Conservation (phyloP, 2,329 filamentous ascomycete species). For the Neonectria coccinea region DNA sequence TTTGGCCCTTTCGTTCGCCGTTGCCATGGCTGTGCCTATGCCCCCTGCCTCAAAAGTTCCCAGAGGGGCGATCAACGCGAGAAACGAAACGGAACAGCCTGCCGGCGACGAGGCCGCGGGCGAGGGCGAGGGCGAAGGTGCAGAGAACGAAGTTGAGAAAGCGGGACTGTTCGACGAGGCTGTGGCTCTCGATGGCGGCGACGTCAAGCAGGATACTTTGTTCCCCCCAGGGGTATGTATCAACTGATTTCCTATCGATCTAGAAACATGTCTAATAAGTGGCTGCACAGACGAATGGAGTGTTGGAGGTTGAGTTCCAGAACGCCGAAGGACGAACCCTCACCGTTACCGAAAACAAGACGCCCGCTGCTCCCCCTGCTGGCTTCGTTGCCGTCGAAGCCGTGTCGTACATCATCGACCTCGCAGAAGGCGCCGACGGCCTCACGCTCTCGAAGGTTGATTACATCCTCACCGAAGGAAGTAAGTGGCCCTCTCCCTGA, state of each 20-base stretch:
- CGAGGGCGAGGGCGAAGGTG: conserved; percentile 23
- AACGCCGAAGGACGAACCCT: conserved; percentile 51
- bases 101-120: background rate
- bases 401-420: conserved; percentile 50
- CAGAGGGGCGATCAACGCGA: background rate
- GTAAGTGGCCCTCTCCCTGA: conserved; percentile 35
- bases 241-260: background rate
- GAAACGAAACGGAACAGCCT: background rate
- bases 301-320: conserved; percentile 55
- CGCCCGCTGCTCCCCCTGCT: conserved; percentile 49
- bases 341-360: conserved; percentile 50
- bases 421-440: conserved; percentile 48
- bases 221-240: conserved; percentile 51
- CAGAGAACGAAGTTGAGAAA: conserved; percentile 48
- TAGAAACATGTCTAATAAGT: background rate
- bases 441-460: conserved; percentile 55
- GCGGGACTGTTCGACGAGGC: conserved; percentile 46
- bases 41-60: background rate
- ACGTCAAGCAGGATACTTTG: conserved; percentile 46
- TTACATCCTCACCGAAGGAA: conserved; percentile 52
- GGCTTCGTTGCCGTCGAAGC: conserved; percentile 55
- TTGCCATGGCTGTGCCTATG: background rate
- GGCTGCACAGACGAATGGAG: conserved; percentile 43
- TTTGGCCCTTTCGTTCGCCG: background rate
- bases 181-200: conserved; percentile 48